phyloP scores from a whole-genome alignment of 768 basidiomycete genomes.

The Amanita phalloides region DNA sequence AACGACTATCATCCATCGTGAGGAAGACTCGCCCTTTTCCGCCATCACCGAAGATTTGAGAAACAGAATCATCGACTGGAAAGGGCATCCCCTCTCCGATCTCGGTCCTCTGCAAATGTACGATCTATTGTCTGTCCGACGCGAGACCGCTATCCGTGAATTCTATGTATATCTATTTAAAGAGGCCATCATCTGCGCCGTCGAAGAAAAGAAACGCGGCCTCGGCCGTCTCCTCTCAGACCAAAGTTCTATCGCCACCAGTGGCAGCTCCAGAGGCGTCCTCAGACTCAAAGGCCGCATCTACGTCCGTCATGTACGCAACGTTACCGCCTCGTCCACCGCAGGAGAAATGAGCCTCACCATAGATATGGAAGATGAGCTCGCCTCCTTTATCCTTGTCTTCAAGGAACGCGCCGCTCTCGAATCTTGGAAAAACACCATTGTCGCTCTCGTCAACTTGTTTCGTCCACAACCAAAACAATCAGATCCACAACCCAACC shows the following conservation, averaged over 20 bases:
- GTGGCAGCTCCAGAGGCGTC: constrained; percentile 45
- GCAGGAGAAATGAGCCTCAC: constrained; percentile 86
- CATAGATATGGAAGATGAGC: constrained; percentile 96
- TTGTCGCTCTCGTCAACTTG: constrained; percentile 65
- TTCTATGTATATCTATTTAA: constrained; percentile 97
- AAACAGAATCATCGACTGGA: constrained; percentile 91
- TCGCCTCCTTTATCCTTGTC: constrained; percentile 92
- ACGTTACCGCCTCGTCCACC: constrained; percentile 71
- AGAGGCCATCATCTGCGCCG: constrained; percentile 97
- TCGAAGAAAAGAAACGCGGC: constrained; percentile 87
- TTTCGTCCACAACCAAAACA: constrained; percentile 39
- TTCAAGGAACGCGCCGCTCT: constrained; percentile 87
- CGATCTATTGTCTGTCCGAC: constrained; percentile 80
- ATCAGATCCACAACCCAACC: constrained; percentile 31
- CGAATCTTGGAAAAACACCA: constrained; percentile 81
- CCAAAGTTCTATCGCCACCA: constrained; percentile 30
- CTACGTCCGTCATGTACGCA: constrained; percentile 89
- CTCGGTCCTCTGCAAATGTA: constrained; percentile 88
- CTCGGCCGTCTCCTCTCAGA: constrained; percentile 67
- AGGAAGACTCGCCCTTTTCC: constrained; percentile 69
- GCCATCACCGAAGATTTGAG: constrained; percentile 84
- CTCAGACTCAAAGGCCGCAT: constrained; percentile 91
- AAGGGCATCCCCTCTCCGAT: constrained; percentile 83
- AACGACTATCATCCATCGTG: constrained; percentile 25
- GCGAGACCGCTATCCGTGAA: constrained; percentile 84